phyloP scores from a whole-genome alignment of 2,329 filamentous ascomycete genomes.

The Ophiognomonia clavigignenti-juglandacearum region DNA sequence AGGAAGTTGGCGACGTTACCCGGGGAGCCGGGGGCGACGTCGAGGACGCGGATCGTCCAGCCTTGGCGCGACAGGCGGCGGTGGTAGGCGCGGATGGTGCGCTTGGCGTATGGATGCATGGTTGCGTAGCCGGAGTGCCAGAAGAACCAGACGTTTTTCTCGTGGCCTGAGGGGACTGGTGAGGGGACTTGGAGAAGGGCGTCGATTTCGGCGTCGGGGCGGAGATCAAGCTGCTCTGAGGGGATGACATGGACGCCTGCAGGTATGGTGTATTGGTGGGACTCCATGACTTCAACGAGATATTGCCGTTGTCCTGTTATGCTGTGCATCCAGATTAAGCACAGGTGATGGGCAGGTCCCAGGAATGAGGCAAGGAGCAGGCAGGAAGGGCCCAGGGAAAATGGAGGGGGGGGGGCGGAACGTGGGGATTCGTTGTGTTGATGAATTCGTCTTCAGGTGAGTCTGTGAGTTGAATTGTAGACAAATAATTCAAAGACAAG shows the following conservation, averaged over 20 bases:
- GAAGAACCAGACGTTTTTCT: conserved; percentile 56
- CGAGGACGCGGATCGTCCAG: conserved; percentile 49
- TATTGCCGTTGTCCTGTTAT: neutral
- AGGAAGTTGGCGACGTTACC: conserved; percentile 45
- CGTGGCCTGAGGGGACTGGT: conserved; percentile 27
- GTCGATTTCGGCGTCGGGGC: conserved; percentile 42
- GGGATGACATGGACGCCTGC: conserved; percentile 37
- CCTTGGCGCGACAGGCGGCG: conserved; percentile 45
- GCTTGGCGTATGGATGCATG: conserved; percentile 47
- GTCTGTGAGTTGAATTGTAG: too few relatives aligned
- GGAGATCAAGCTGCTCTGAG: conserved; percentile 34
- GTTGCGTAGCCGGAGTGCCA: conserved; percentile 46
- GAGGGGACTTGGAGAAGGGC: conserved; percentile 32
- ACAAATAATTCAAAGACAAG: too few relatives aligned
- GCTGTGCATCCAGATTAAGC: neutral
- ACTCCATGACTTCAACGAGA: conserved; percentile 17
- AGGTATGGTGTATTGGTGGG: conserved; percentile 28
- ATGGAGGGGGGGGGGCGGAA: too few relatives aligned
- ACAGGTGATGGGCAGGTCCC: too few relatives aligned
- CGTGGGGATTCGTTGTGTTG: too few relatives aligned
- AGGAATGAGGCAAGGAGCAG: too few relatives aligned
- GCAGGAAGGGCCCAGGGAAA: too few relatives aligned
- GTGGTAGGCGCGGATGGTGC: conserved; percentile 50
- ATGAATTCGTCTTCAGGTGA: too few relatives aligned
- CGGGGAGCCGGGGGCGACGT: conserved; percentile 37